Percentiles rank a stretch among this genome's conserved stretches.
Conservation (phyloP, 2,329 filamentous ascomycete genomes). For the Aureobasidium pullulans region DNA sequence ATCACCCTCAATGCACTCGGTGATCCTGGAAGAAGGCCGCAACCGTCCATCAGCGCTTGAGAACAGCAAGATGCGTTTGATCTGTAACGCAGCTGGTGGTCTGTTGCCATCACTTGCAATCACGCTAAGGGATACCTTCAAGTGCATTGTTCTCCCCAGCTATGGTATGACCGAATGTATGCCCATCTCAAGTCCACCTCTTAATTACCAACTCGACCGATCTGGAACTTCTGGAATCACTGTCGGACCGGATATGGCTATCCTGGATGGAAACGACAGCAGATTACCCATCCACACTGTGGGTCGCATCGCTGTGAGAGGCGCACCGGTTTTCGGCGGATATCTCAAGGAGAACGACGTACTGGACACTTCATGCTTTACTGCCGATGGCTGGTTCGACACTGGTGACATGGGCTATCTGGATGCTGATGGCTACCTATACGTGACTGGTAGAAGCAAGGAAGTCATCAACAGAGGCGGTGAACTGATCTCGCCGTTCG, state of each 20-base stretch:
- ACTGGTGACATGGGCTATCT: constrained; percentile 49
- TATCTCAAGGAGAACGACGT: constrained; percentile 40
- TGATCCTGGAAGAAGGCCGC: constrained; percentile 43
- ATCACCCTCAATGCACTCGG: constrained; percentile 50
- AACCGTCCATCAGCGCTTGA: constrained; percentile 34
- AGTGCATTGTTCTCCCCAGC: constrained; percentile 46
- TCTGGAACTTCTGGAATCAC: constrained; percentile 47
- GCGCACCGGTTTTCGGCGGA: constrained; percentile 45
- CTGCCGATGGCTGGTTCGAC: constrained; percentile 45
- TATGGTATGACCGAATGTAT: constrained; percentile 57
- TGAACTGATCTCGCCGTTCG: constrained; percentile 53
- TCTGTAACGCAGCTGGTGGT: constrained; percentile 50
- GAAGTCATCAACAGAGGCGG: constrained; percentile 53
- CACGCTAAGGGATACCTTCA: constrained; percentile 44
- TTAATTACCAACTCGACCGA: constrained; percentile 46
- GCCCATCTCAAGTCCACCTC: constrained; percentile 50
- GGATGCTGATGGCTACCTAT: constrained; percentile 45
- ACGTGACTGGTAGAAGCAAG: constrained; percentile 49
- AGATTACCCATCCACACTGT: constrained; percentile 29
- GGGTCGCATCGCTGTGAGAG: constrained; percentile 45
- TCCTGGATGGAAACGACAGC: constrained; percentile 38
- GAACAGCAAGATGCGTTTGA: constrained; percentile 43
- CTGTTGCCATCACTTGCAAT: constrained; percentile 45
- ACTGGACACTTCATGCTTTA: constrained; percentile 42
- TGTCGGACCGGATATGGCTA: constrained; percentile 45